Evolutionary conservation across 2,329 filamentous ascomycete genomes (phyloP).

Genomic region (Ophiostoma sp.): DNA sequence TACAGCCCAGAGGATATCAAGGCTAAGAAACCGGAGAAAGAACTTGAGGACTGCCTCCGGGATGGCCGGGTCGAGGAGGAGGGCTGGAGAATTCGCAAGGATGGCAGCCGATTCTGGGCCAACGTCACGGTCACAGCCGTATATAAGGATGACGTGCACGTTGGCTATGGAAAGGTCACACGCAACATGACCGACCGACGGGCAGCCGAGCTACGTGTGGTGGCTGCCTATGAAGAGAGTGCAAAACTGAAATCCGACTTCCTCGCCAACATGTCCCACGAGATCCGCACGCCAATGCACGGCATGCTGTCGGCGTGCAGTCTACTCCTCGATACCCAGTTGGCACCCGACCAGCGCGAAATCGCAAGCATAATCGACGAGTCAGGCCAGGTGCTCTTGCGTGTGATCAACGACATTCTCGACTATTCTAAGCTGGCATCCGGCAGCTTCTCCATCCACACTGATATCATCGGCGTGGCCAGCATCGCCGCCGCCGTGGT

Average conservation of each 20-base stretch:
- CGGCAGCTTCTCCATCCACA: conserved; percentile 52
- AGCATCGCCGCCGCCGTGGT: conserved; percentile 45
- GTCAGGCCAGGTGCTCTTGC: conserved; percentile 52
- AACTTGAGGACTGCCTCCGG: conserved; percentile 47
- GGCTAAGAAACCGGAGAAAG: conserved; percentile 45
- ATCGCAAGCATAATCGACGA: conserved; percentile 54
- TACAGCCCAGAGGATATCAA: conserved; percentile 48
- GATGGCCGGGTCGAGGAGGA: conserved; percentile 55
- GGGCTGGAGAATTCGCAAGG: conserved; percentile 54
- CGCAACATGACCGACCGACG: conserved; percentile 53
- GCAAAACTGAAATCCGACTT: conserved; percentile 58
- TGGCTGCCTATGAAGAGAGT: conserved; percentile 56
- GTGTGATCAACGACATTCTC: conserved; percentile 61
- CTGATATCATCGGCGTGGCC: conserved; percentile 46
- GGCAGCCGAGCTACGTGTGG: conserved; percentile 49
- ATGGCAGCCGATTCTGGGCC: conserved; percentile 55
- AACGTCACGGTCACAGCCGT: conserved; percentile 55
- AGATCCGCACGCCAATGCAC: conserved; percentile 60
- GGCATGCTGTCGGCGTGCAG: conserved; percentile 56
- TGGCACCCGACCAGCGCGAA: conserved; percentile 52
- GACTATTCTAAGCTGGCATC: conserved; percentile 60
- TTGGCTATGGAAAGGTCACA: conserved; percentile 56
- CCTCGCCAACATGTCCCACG: conserved; percentile 58
- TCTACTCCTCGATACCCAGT: conserved; percentile 49
- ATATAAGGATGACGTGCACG: conserved; percentile 46